Evolutionary conservation across 129 eudicot species (phyloP).

Genomic region (Flaveria ramosissima): DNA sequence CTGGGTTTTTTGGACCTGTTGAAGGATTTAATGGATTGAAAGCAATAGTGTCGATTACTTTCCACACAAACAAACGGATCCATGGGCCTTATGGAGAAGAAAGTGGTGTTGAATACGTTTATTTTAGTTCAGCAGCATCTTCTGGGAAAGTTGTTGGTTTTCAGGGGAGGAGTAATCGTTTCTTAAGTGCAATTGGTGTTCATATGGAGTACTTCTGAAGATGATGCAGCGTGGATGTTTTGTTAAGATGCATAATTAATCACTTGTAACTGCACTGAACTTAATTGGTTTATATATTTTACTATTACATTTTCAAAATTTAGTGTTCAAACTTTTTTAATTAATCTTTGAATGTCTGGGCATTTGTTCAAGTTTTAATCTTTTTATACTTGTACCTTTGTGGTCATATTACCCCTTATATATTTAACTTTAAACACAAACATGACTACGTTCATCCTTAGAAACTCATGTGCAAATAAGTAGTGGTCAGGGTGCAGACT

Average conservation of each 20-base stretch:
- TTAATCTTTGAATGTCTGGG: too few species aligned
- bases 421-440: too few species aligned
- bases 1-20: slow-evolving; percentile 25
- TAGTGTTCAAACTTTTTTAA: too few species aligned
- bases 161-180: slow-evolving; percentile 26
- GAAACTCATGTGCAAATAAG: too few species aligned
- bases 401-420: too few species aligned
- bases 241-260: not conserved
- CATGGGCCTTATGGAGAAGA: slow-evolving; percentile 33
- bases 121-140: slow-evolving; percentile 22
- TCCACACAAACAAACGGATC: slow-evolving; percentile 32
- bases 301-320: too few species aligned
- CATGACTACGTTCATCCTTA: too few species aligned
- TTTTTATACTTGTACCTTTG: too few species aligned
- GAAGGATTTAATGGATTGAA: slow-evolving; percentile 3
- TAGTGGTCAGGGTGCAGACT: too few species aligned
- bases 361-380: too few species aligned
- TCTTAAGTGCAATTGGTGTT: slow-evolving; percentile 36
- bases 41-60: slow-evolving; percentile 18
- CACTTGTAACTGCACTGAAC: not conserved
- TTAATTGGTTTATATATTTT: too few species aligned
- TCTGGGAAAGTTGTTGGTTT: slow-evolving; percentile 34
- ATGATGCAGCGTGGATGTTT: not conserved
- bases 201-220: slow-evolving; percentile 35
- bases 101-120: not conserved